Evolutionary conservation across 495 filamentous ascomycete genomes (phyloP).

Genomic region (Xylaria castorea): DNA sequence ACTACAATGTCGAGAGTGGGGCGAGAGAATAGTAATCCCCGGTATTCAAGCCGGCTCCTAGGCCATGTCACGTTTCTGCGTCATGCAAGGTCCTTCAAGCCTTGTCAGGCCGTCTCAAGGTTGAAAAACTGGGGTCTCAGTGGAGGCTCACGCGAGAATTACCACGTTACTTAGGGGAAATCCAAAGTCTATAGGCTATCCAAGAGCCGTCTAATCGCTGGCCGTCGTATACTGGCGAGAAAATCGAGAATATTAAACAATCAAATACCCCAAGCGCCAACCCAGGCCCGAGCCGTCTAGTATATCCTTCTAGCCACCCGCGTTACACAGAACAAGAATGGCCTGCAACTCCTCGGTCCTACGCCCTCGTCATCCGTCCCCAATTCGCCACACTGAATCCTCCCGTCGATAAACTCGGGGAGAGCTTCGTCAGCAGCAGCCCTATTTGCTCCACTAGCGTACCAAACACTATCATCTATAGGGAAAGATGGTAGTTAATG

Average conservation of each 20-base stretch:
- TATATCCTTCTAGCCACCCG: not conserved
- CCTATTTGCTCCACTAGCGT: not conserved
- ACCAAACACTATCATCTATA: not conserved
- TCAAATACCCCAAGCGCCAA: conserved; percentile 2
- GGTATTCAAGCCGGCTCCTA: not conserved
- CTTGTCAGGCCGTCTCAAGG: not conserved
- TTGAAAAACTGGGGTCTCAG: conserved; percentile 5
- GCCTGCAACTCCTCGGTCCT: not conserved
- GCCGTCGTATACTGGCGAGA: not conserved
- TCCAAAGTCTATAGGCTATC: not conserved
- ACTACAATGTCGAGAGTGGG: not conserved
- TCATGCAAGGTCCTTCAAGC: conserved; percentile 12
- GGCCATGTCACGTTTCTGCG: not conserved
- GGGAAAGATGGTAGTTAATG: not conserved
- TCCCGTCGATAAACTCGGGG: not conserved
- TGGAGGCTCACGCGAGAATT: not conserved
- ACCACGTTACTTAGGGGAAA: not conserved
- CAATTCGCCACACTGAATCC: conserved; percentile 7
- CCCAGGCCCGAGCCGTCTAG: conserved; percentile 20
- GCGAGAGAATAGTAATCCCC: not conserved
- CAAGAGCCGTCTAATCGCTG: not conserved
- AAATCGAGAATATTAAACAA: not conserved
- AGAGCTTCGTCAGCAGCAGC: not conserved
- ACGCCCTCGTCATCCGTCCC: conserved; percentile 10
- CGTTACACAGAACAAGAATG: not conserved